Base-by-base conservation (phyloP, 2,329 filamentous ascomycete species). In the Botrytis byssoidea region DNA sequence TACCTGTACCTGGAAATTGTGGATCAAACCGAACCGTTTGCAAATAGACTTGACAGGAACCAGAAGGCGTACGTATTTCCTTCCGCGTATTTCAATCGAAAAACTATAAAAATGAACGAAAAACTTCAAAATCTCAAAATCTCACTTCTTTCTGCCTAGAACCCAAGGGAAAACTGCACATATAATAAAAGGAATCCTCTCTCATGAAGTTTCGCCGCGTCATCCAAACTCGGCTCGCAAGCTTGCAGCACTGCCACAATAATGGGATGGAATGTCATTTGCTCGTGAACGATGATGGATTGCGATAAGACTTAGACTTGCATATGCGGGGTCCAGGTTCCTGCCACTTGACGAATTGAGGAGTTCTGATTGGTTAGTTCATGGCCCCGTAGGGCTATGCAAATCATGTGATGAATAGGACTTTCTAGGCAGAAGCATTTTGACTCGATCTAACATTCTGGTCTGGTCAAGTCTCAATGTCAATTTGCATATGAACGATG, bases 401-500 rank as follows among this genome's bases (percentile, higher is more conserved):
- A 46, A 9, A 32, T 51, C 35, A 35, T n/a, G 35, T 72, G 44
- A 66, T 20, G 18, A 18, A 44, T 59, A 9, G 64, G 35, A 37
- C 25, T 65, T 20, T 20, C 42, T 67, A 72, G 70, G 70, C 61
- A 72, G 70, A 67, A 72, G 70, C 60, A 66, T 72, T 72, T 67
- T 16, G 20, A 20, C 44, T 20, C 42, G 12, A 16, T 59, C 10
- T 16, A 37, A 25, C 25, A 68, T 8, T 67, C 25, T 22, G 35
- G 25, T 16, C 48, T 55, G 25, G n/a, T 55, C n/a, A 16, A 55
- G 14, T 55, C 37, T 32, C 40, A 32, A 32, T 9, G n/a, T 48
- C 3, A 40, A 48, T 32, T 46, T 25, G n/a, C 9, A 40, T 42
- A 46, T 25, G 29, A 25, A 65, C 9, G 22, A 46, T 63, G 16